Evolutionary conservation across 768 basidiomycete species (phyloP), one percentile per base, ranked within the genome.

Genomic region (Hericium coralloides): DNA sequence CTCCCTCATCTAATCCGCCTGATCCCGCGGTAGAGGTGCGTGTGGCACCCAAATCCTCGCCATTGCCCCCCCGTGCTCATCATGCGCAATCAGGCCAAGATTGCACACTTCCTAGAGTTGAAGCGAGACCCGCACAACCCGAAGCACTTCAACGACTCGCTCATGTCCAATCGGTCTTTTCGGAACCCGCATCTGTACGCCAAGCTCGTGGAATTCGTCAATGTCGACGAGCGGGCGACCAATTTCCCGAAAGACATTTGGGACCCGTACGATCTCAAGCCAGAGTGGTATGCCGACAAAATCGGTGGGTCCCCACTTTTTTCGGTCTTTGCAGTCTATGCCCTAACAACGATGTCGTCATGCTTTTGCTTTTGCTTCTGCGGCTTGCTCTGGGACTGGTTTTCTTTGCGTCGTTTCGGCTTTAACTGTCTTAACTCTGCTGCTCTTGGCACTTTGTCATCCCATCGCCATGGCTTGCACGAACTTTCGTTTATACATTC

Each of bases 141-240:
- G 1, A 84, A 85, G 63, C 94, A 97, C 69, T 98, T 97, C 74
- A 99, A 98, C 69, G 93, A 97, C 69, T 91, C 91, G 1, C 79
- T 99, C 43, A 92, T 98, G 85, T 82, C 85, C 8, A 92, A 89
- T 62, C 85, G 92, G 47, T 85, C 92, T 4, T 99, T 98, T 72
- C 84, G 93, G 25, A 99, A 99, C 66, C 95, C 95, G 0, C 92
- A 97, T 66, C 81, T 98, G n/a, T 97, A 95, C 70, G 77, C 90
- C 12, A 93, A 93, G 64, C 82, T 99, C 2, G 95, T 99, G 60
- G 92, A 97, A 66, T 97, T 95, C 67, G 85, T 97, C 15, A 87
- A 89, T 57, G 87, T 95, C 15, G 86, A 95, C 65, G 95, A 98
- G 69, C 81, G 85, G 15, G 74, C 82, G n/a, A 88, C 87, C 2